phyloP scores from a whole-genome alignment of 805 yeast genomes.

The Barnettozyma californica region DNA sequence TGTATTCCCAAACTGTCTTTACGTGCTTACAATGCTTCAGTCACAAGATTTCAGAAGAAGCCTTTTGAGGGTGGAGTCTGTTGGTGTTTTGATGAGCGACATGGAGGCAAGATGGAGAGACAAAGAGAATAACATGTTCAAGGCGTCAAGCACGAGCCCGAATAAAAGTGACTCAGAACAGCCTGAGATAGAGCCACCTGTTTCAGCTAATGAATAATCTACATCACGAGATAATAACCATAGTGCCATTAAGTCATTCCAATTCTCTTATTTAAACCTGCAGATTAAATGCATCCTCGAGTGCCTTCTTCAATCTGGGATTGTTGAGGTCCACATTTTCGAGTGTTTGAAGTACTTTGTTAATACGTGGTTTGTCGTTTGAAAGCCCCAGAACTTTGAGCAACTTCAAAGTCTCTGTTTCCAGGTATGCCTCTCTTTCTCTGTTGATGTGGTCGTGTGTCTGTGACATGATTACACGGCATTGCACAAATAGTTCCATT shows the following conservation, averaged over 20 bases:
- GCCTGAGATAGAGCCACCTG: not conserved
- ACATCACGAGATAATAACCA: not conserved
- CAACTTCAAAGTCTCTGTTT: constrained; percentile 33
- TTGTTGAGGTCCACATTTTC: constrained; percentile 18
- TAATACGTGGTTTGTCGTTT: constrained; percentile 20
- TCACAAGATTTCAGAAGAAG: constrained; percentile 47
- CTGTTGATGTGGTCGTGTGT: constrained; percentile 2
- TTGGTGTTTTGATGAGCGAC: constrained; percentile 61
- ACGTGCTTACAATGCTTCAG: constrained; percentile 51
- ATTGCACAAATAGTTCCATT: constrained; percentile 24
- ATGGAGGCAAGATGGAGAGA: constrained; percentile 65
- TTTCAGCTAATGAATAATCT: not conserved
- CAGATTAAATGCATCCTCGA: constrained; percentile 18
- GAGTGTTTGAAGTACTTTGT: constrained; percentile 17
- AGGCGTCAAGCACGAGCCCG: not conserved
- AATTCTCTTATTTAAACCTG: not conserved
- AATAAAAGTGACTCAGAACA: not conserved
- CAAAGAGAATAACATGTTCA: constrained; percentile 12
- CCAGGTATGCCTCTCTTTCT: constrained; percentile 35
- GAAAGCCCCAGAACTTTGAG: constrained; percentile 23
- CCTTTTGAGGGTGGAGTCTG: constrained; percentile 50
- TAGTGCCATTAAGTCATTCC: not conserved
- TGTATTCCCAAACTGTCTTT: constrained; percentile 85
- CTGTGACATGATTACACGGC: constrained; percentile 6
- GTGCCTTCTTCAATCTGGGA: constrained; percentile 16